These are phyloP conservation scores for Saccharum officinarum DNA, from an alignment of 176 grass and related monocot species.

Conservation along the genomic window DNA sequence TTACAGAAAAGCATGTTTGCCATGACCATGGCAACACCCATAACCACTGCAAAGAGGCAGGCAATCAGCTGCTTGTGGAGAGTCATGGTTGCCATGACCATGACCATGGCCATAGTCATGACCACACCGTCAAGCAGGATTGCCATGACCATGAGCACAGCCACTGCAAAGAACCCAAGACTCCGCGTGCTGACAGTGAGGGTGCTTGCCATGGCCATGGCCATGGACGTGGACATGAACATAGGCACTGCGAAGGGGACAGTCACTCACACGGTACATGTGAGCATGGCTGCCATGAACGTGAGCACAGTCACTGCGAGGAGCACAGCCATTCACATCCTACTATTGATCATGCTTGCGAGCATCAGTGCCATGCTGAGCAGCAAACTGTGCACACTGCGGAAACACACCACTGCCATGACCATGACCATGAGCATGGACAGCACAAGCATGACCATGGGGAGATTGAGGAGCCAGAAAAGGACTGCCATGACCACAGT, in stretches of 20 bases:
- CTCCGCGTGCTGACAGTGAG: background rate
- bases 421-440: conserved; percentile 29
- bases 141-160: conserved; percentile 46
- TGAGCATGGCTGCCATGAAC: conserved; percentile 28
- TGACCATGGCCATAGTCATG: conserved; percentile 26
- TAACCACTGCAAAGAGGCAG: conserved; percentile 32
- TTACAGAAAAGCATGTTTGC: conserved; percentile 23
- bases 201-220: conserved; percentile 35
- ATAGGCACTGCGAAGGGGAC: conserved; percentile 25
- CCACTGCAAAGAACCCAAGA: conserved; percentile 18
- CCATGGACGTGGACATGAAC: conserved; percentile 36
- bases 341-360: conserved; percentile 24
- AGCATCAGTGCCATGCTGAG: conserved; percentile 44
- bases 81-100: conserved; percentile 45
- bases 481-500: conserved; percentile 34
- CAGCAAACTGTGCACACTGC: background rate
- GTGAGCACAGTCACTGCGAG: conserved; percentile 25
- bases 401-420: conserved; percentile 41
- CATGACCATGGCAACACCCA: conserved; percentile 36
- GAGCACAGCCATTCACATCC: conserved; percentile 29
- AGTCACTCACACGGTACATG: background rate
- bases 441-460: background rate
- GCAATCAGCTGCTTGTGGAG: conserved; percentile 9
- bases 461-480: conserved; percentile 30
- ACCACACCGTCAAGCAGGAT: conserved; percentile 9